A percentile compares a stretch with the other conserved stretches of the same genome.
Evolutionary conservation across 495 filamentous ascomycete genomes (phyloP).

Genomic region (Penicillium paradoxum): DNA sequence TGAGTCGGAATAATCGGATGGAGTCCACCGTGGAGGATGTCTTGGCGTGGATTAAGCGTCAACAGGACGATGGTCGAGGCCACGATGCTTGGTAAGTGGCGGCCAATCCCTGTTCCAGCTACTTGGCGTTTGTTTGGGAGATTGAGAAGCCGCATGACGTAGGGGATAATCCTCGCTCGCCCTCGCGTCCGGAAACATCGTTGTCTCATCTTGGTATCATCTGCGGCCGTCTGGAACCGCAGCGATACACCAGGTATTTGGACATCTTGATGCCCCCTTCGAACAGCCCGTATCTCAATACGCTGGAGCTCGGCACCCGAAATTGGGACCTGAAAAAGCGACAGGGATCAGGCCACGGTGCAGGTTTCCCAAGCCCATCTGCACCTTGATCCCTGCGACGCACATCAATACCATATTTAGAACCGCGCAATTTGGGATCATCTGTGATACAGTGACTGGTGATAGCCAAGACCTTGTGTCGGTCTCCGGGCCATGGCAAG

Average conservation of each 20-base stretch:
- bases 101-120: not conserved
- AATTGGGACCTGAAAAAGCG: not conserved
- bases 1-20: not conserved
- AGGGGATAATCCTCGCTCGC: not conserved
- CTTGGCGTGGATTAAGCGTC: slow-evolving; percentile 10
- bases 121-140: not conserved
- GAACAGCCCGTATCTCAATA: too few relatives aligned
- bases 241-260: too few relatives aligned
- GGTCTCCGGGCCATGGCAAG: not conserved
- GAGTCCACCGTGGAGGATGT: not conserved
- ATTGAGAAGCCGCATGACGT: slow-evolving; percentile 1
- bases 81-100: slow-evolving; percentile 22
- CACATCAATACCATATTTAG: slow-evolving; percentile 5
- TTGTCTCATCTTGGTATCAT: not conserved
- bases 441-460: not conserved
- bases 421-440: not conserved
- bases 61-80: slow-evolving; percentile 14
- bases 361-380: not conserved
- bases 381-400: not conserved
- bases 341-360: not conserved
- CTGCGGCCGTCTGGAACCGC: too few relatives aligned
- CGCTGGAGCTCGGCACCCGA: not conserved
- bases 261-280: too few relatives aligned
- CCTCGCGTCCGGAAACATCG: not conserved
- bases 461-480: slow-evolving; percentile 1